A percentile compares a stretch with the other conserved stretches of the same genome.
Evolutionary conservation across 139 green algal genomes (phyloP).

Genomic region (Raphidocelis subcapitata): DNA sequence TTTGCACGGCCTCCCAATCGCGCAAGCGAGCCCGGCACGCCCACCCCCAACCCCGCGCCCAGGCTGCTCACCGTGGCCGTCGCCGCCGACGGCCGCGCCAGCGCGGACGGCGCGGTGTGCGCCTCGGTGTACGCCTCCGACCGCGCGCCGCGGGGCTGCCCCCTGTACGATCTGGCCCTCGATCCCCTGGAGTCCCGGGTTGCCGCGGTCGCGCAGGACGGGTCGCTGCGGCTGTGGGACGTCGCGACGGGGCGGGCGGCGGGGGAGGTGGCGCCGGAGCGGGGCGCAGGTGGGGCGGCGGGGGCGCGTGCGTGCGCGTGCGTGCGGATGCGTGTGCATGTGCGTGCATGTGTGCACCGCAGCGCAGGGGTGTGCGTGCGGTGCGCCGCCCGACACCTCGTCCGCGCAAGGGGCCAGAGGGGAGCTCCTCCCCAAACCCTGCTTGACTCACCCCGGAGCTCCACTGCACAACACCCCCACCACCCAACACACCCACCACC

Average conservation of each 20-base stretch:
- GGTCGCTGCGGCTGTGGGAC: constrained; percentile 42
- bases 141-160: constrained; percentile 20
- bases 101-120: neutral
- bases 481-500: no score
- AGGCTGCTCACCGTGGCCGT: no score
- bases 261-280: constrained; percentile 3
- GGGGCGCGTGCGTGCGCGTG: neutral
- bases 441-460: no score
- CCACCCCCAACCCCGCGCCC: no score
- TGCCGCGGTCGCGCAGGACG: constrained; percentile 41
- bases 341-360: no score
- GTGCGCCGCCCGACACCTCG: no score
- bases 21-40: no score
- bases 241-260: constrained; percentile 29
- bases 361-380: no score
- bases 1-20: no score
- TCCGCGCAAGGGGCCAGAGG: no score
- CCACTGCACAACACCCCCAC: no score
- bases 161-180: constrained; percentile 53
- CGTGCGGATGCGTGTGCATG: neutral
- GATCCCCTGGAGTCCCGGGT: constrained; percentile 33
- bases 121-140: constrained; percentile 28
- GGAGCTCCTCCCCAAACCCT: no score
- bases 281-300: constrained; percentile 11
- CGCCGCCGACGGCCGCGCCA: constrained; percentile 11